These are phyloP conservation scores for Bruguiera hainesii DNA, from an alignment of 441 rosid genomes.

Conservation along the genomic window DNA sequence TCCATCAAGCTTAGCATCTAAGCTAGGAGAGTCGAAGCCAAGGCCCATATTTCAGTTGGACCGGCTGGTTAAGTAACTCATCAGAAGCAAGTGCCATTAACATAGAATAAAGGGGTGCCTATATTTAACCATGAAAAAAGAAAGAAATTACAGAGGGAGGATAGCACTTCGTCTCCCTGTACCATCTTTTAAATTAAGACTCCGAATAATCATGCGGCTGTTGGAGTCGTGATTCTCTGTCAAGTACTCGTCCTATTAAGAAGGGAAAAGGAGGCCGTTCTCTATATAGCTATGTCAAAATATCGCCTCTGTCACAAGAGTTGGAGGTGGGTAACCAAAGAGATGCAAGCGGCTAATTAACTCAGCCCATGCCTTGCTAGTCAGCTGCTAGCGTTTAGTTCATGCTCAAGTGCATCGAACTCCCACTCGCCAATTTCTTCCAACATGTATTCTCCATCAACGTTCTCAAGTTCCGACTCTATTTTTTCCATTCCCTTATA, in stretches of 20 bases:
- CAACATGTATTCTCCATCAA: conserved; percentile 12
- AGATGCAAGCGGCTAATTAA: no score
- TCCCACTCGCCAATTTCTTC: conserved; percentile 42
- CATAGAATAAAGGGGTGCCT: background rate
- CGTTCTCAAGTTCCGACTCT: conserved; percentile 32
- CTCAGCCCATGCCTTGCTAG: background rate
- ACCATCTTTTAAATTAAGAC: background rate
- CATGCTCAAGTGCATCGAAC: conserved; percentile 35
- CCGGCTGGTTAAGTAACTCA: no score
- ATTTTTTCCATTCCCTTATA: conserved; percentile 29
- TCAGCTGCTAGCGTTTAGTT: conserved; percentile 11
- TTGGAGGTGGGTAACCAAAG: no score
- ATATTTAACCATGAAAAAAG: background rate
- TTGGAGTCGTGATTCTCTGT: no score
- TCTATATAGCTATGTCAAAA: no score
- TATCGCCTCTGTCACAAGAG: no score
- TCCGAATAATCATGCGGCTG: conserved; percentile 1
- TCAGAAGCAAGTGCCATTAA: no score
- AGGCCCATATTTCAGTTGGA: no score
- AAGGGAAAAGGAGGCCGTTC: no score
- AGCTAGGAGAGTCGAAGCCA: no score
- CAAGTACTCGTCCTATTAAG: no score
- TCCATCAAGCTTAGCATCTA: no score
- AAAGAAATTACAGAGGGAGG: conserved; percentile 1
- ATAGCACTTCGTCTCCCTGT: background rate